Base-by-base conservation (phyloP, 2,329 filamentous ascomycete species). In the Orbilia brochopaga region DNA sequence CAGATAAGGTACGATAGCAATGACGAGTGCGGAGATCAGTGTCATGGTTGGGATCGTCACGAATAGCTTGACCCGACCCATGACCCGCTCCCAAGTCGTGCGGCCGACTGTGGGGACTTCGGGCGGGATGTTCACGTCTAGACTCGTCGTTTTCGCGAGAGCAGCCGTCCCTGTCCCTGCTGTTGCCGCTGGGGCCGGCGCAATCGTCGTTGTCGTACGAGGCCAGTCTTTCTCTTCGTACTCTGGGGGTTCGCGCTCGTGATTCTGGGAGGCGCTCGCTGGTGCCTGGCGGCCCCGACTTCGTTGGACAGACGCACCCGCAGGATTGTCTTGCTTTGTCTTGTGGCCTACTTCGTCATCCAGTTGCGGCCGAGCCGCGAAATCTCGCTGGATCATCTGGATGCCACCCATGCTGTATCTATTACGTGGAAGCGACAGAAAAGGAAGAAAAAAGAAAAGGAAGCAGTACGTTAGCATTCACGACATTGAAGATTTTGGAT, bases 381-480 rank as follows among this genome's bases (percentile, higher is more conserved):
- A 77, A 55, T 77, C 76, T 23, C 74, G 69, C 61, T 74, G 70
- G 54, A 77, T 74, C 55, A 77, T 70, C 48, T 76, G 74, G 48
- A 75, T 69, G 6, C 75, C 75, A 55, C 75, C 75, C 60, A 72
- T 52, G 60, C 67, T 72, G 56, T 72, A 72, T 44, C 67, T 72
- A 32, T 65, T 65, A 56, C 55, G 55, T 57, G 60, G 54, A 35
- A 48, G 61, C 65, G 51, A 42, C 58, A 55, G 32, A 15, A 46
- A n/a, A 56, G 21, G 17, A n/a, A 35, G 5, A 30, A 19, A 53
- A 30, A 35, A 15, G 17, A 15, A 7, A n/a, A 2, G 27, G 8
- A 32, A 8, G 27, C n/a, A n/a, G 8, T 32, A 32, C 8, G 27
- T 32, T 32, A 32, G 27, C 27, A 32, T 69, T 30, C 50, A 10